Conservation (phyloP, 164 flowering plant species). For the Berberis vulgaris region DNA sequence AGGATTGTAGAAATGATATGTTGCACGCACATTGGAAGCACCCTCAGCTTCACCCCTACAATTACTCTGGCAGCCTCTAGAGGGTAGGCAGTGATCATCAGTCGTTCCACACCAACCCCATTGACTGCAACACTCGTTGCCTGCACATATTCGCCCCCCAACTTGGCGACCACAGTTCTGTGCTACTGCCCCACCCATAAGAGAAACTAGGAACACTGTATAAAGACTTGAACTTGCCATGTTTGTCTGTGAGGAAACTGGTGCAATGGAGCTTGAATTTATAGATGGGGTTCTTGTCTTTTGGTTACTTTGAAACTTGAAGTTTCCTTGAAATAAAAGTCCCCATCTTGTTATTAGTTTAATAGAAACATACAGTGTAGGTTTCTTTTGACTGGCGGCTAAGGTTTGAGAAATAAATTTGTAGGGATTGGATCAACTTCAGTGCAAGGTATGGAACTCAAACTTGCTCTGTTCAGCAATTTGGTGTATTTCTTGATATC, state of each 20-base stretch:
- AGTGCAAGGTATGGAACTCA: too few relatives aligned
- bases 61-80: slow-evolving; percentile 32
- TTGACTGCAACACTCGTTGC: slow-evolving; percentile 36
- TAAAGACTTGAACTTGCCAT: slow-evolving; percentile 1
- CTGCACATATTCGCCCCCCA: slow-evolving; percentile 28
- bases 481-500: too few relatives aligned
- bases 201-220: slow-evolving; percentile 5
- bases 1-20: slow-evolving; percentile 41
- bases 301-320: background rate
- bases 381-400: too few relatives aligned
- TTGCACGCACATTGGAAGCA: slow-evolving; percentile 35
- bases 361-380: too few relatives aligned
- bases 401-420: too few relatives aligned
- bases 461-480: too few relatives aligned
- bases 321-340: too few relatives aligned
- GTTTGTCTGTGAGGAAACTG: background rate
- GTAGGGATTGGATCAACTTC: too few relatives aligned
- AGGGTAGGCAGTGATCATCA: slow-evolving; percentile 23
- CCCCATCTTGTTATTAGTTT: too few relatives aligned
- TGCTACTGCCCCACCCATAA: slow-evolving; percentile 12
- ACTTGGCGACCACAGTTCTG: slow-evolving; percentile 34
- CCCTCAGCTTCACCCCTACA: slow-evolving; percentile 20
- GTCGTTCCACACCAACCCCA: slow-evolving; percentile 32
- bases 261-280: slow-evolving; percentile 3
- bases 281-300: background rate